Percentiles rank a stretch among this genome's conserved stretches.
Conservation (phyloP, 2,329 filamentous ascomycete species). For the Paramyrothecium roridum region DNA sequence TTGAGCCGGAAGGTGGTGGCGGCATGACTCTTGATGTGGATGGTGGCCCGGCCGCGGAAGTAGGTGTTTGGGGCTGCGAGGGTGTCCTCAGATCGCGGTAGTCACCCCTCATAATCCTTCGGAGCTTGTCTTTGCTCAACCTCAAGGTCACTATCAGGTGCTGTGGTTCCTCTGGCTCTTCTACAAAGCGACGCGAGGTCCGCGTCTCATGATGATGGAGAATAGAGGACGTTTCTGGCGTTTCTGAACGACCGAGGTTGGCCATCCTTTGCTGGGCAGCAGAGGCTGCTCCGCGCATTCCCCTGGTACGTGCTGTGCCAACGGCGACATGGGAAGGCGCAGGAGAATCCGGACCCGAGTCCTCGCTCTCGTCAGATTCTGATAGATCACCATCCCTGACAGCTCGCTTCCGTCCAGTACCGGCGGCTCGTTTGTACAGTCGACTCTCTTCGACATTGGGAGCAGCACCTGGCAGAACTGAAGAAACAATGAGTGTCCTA, state of each 20-base stretch:
- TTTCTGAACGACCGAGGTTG: conserved; percentile 76
- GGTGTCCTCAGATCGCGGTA: conserved; percentile 34
- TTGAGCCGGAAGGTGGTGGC: conserved; percentile 34
- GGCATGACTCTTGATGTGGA: conserved; percentile 27
- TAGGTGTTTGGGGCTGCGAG: conserved; percentile 30
- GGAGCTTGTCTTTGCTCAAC: conserved; percentile 69
- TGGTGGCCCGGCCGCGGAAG: conserved; percentile 26
- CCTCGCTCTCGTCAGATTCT: conserved; percentile 89
- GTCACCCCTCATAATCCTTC: conserved; percentile 58
- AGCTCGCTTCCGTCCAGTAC: conserved; percentile 54
- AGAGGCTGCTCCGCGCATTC: conserved; percentile 83
- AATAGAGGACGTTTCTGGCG: conserved; percentile 68
- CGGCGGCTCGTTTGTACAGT: conserved; percentile 75
- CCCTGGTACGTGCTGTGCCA: conserved; percentile 81
- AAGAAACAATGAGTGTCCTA: conserved; percentile 86
- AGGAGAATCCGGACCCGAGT: conserved; percentile 83
- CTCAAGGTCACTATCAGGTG: conserved; percentile 72
- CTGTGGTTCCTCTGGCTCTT: conserved; percentile 76
- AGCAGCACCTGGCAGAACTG: conserved; percentile 85
- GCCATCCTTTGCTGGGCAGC: conserved; percentile 86
- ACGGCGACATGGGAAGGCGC: conserved; percentile 66
- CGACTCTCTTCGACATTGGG: conserved; percentile 77
- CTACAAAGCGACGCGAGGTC: conserved; percentile 62
- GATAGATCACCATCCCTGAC: conserved; percentile 66
- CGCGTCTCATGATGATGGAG: conserved; percentile 70